Evolutionary conservation across 305 asterid genomes (phyloP).

Genomic region (Solanum hybrid): DNA sequence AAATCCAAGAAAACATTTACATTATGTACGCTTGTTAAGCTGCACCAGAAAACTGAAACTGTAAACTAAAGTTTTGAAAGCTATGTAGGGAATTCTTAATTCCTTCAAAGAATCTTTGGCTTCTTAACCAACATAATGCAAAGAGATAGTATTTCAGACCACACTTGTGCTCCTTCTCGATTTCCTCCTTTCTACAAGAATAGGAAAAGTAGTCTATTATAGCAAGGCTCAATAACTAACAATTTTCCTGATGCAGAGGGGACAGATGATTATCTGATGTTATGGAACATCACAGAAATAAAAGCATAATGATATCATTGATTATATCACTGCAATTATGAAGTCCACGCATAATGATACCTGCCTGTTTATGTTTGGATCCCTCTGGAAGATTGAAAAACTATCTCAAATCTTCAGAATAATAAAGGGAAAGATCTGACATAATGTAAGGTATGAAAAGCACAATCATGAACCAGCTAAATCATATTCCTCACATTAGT

Average conservation of each 20-base stretch:
- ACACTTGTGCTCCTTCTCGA: background rate
- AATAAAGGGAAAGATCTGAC: background rate
- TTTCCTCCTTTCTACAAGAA: background rate
- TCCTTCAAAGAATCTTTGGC: background rate
- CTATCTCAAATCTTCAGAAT: background rate
- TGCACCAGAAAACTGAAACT: background rate
- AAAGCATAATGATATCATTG: background rate
- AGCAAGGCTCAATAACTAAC: background rate
- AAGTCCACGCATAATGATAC: background rate
- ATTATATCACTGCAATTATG: background rate
- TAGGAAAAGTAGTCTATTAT: background rate
- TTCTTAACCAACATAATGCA: background rate
- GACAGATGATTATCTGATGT: background rate
- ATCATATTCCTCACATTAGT: background rate
- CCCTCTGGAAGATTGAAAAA: background rate
- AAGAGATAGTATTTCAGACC: background rate
- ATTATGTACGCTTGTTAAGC: background rate
- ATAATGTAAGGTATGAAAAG: background rate
- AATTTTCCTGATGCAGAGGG: background rate
- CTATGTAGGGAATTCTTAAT: background rate
- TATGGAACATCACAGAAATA: background rate
- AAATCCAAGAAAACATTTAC: background rate
- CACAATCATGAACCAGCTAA: background rate
- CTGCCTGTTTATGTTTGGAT: background rate
- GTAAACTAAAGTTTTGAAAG: background rate